Evolutionary conservation across 1,284 basidiomycete genomes (phyloP).

Genomic region (Phellinidium pouzarii): DNA sequence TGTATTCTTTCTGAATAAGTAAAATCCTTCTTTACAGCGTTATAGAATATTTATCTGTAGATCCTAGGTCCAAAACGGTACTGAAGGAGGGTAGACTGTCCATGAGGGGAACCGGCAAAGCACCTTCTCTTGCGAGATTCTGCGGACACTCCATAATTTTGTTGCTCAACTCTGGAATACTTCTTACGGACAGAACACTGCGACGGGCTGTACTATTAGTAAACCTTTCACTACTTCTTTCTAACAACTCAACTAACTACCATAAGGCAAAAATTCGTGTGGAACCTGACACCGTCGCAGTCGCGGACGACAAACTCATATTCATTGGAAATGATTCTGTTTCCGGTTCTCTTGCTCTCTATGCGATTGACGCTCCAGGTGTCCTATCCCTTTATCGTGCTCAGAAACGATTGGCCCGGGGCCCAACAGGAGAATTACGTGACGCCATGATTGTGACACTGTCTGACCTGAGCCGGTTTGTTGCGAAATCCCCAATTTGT

Average conservation of each 20-base stretch:
- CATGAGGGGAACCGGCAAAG: neutral
- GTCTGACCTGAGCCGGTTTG: neutral
- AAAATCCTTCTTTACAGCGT: neutral
- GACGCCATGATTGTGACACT: neutral
- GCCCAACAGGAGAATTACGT: no score
- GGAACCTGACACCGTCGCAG: neutral
- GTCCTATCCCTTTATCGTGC: neutral
- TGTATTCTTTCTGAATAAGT: neutral
- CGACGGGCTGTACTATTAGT: neutral
- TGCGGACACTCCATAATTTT: slow-evolving; percentile 1
- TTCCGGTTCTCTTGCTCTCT: neutral
- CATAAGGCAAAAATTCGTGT: neutral
- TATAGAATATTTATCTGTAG: neutral
- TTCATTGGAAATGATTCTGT: neutral
- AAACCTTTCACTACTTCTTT: neutral
- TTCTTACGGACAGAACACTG: neutral
- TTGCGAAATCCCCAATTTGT: neutral
- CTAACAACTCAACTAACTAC: neutral
- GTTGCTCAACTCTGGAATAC: neutral
- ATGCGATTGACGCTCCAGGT: neutral
- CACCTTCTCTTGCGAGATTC: neutral
- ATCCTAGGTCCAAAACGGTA: neutral
- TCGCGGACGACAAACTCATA: neutral
- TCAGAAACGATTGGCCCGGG: no score
- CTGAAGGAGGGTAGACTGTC: neutral